These are phyloP conservation scores for Umbelopsis vinacea DNA, from an alignment of 192 early-diverging fungal genomes.

Conservation along the genomic window DNA sequence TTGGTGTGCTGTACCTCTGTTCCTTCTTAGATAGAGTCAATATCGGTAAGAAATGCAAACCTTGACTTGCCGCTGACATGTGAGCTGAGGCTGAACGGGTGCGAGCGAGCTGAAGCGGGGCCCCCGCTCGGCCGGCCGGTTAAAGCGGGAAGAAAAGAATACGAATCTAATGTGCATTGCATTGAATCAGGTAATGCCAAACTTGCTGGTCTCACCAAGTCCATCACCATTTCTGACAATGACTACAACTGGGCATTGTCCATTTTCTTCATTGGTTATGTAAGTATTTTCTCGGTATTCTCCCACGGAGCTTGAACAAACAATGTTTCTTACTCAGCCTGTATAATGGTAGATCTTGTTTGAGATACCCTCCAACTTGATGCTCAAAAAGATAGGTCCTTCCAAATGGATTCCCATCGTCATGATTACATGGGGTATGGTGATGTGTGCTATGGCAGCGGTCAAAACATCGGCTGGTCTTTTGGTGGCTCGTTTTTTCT, in stretches of 20 bases:
- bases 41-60: slow-evolving; percentile 45
- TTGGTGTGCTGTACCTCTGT: slow-evolving; percentile 69
- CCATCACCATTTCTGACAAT: slow-evolving; percentile 45
- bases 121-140: too few species aligned
- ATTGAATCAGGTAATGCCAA: slow-evolving; percentile 56
- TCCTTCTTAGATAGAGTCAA: slow-evolving; percentile 75
- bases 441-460: slow-evolving; percentile 60
- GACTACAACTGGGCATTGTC: slow-evolving; percentile 67
- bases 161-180: neutral
- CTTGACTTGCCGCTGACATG: neutral
- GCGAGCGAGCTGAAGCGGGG: too few species aligned
- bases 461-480: slow-evolving; percentile 45
- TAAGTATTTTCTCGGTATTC: slow-evolving; percentile 15
- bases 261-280: slow-evolving; percentile 71
- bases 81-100: too few species aligned
- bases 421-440: slow-evolving; percentile 59
- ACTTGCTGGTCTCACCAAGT: slow-evolving; percentile 50
- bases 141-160: too few species aligned
- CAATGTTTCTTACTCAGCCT: slow-evolving; percentile 4
- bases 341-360: slow-evolving; percentile 59
- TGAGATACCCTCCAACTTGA: slow-evolving; percentile 75
- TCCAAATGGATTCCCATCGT: slow-evolving; percentile 60
- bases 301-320: too few species aligned
- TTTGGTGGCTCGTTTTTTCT: slow-evolving; percentile 59
- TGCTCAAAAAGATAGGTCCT: slow-evolving; percentile 64